Evolutionary conservation across 257 asterid genomes (phyloP).

Genomic region (Lycium ferocissimum): DNA sequence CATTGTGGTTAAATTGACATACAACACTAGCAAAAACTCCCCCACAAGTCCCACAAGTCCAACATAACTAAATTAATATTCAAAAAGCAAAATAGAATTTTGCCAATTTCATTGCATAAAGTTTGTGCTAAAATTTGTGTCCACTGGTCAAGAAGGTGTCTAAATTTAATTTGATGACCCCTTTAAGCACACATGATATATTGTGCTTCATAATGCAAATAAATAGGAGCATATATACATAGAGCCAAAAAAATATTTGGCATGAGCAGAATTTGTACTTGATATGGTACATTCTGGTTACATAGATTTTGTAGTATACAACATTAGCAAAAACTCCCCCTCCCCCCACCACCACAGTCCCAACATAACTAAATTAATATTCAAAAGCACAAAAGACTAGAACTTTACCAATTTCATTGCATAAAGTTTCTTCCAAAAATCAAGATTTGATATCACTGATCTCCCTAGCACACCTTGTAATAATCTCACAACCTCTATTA

Average conservation of each 20-base stretch:
- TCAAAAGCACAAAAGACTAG: neutral
- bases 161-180: no score
- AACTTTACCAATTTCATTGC: slow-evolving; percentile 33
- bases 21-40: no score
- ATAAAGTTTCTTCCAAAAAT: neutral
- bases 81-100: no score
- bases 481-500: slow-evolving; percentile 79
- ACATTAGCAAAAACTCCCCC: neutral
- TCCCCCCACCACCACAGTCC: neutral
- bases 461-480: slow-evolving; percentile 85
- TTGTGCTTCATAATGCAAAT: neutral
- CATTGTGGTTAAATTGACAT: no score
- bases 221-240: neutral
- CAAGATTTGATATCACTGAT: slow-evolving; percentile 34
- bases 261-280: neutral
- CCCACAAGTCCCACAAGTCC: no score
- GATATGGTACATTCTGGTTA: neutral
- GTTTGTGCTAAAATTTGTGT: no score
- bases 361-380: slow-evolving; percentile 15
- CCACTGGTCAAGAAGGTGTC: no score
- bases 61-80: no score
- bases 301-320: slow-evolving; percentile 6
- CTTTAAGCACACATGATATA: neutral
- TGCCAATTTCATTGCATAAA: no score
- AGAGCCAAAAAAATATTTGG: neutral